Evolutionary conservation across 2,329 filamentous ascomycete species (phyloP).

Genomic region (Helicocarpus griseus): DNA sequence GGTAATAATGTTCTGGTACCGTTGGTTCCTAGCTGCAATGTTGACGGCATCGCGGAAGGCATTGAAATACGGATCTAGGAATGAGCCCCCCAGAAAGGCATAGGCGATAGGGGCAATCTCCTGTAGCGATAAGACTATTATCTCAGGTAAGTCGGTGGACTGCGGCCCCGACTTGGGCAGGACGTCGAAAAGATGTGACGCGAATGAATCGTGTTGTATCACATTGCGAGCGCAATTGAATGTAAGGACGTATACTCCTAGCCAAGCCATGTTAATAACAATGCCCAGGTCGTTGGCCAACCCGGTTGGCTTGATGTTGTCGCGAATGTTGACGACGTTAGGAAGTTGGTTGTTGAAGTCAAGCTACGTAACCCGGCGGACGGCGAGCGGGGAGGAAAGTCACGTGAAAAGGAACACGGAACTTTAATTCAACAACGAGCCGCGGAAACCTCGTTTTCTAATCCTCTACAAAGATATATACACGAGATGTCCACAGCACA

Average conservation of each 20-base stretch:
- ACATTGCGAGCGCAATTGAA: slow-evolving; percentile 76
- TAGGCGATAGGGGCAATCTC: slow-evolving; percentile 79
- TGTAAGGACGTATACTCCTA: slow-evolving; percentile 70
- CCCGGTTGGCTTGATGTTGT: neutral
- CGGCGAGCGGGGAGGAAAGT: too few species aligned
- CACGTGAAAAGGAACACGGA: neutral
- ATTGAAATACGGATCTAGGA: slow-evolving; percentile 65
- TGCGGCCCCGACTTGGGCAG: slow-evolving; percentile 42
- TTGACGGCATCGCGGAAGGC: slow-evolving; percentile 63
- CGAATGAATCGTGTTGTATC: slow-evolving; percentile 61
- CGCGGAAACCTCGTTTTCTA: neutral
- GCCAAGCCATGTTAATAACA: slow-evolving; percentile 33
- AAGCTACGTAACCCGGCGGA: too few species aligned
- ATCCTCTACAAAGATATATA: too few species aligned
- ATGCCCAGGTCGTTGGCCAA: neutral
- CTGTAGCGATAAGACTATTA: slow-evolving; percentile 64
- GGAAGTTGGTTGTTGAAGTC: neutral
- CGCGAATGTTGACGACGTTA: neutral
- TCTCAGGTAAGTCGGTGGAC: slow-evolving; percentile 49
- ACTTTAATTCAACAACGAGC: too few species aligned
- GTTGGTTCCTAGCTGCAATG: slow-evolving; percentile 43
- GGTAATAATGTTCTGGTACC: slow-evolving; percentile 61
- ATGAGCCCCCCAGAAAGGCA: slow-evolving; percentile 75
- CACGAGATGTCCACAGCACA: too few species aligned
- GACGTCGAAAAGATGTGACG: slow-evolving; percentile 55